A percentile compares a stretch with the other conserved stretches of the same genome.
Evolutionary conservation across 768 basidiomycete species (phyloP).

Genomic region (Mycena galericulata): DNA sequence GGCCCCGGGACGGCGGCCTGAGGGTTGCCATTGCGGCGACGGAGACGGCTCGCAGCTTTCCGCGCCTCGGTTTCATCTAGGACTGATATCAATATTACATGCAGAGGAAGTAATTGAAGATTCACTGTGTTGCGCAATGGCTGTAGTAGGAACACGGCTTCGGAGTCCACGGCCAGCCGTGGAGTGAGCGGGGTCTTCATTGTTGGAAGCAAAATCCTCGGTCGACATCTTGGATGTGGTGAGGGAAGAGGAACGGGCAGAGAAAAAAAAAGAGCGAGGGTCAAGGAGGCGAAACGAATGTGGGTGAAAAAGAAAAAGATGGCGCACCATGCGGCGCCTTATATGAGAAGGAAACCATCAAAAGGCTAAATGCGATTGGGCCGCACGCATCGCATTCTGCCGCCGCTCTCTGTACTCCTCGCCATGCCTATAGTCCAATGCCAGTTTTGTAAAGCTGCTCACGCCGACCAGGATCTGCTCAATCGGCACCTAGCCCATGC

Average conservation of each 20-base stretch:
- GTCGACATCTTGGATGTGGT: slow-evolving; percentile 6
- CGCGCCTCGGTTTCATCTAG: background rate
- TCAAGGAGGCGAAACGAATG: slow-evolving; percentile 1
- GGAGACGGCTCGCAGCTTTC: background rate
- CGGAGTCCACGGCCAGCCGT: background rate
- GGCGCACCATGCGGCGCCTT: no score
- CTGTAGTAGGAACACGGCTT: background rate
- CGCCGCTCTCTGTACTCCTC: no score
- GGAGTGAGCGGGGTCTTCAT: background rate
- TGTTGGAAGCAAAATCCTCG: slow-evolving; percentile 5
- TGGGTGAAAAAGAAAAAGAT: slow-evolving; percentile 31
- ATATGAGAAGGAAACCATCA: no score
- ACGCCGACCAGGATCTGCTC: background rate
- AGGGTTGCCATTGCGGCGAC: background rate
- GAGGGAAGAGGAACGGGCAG: background rate
- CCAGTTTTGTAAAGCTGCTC: background rate
- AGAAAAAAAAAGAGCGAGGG: background rate
- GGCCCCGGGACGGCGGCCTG: background rate
- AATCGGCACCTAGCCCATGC: background rate
- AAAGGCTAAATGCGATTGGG: no score
- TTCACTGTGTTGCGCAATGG: background rate
- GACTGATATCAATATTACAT: background rate
- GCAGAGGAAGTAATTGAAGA: background rate
- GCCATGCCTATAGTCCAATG: no score
- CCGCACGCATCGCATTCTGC: no score